Conservation (phyloP, 2,329 filamentous ascomycete species). For the Cyphellophora attinorum region DNA sequence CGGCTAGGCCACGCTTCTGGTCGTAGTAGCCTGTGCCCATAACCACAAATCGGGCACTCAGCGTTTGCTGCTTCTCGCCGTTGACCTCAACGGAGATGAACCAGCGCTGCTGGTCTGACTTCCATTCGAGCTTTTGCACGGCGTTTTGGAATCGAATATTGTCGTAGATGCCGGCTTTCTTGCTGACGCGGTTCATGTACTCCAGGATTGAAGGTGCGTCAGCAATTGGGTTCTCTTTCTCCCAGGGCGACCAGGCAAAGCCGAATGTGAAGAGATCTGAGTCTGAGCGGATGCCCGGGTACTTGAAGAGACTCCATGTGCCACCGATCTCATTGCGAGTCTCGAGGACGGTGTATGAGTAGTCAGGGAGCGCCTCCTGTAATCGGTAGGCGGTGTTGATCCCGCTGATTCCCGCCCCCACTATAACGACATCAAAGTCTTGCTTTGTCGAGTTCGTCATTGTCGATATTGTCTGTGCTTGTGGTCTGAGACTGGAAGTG, state of each 20-base stretch:
- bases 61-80: constrained; percentile 21
- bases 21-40: constrained; percentile 65
- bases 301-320: constrained; percentile 71
- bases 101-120: constrained; percentile 37
- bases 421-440: constrained; percentile 54
- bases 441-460: no score
- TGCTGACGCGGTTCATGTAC: constrained; percentile 46
- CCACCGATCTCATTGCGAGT: constrained; percentile 57
- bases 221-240: constrained; percentile 41
- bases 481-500: no score
- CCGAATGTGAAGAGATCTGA: constrained; percentile 54
- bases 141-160: constrained; percentile 47
- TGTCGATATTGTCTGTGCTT: no score
- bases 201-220: constrained; percentile 42
- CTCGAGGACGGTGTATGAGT: constrained; percentile 59
- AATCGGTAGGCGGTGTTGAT: constrained; percentile 65
- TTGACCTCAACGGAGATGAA: constrained; percentile 9
- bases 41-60: constrained; percentile 39
- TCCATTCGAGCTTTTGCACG: constrained; percentile 46
- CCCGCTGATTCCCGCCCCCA: constrained; percentile 66
- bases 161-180: constrained; percentile 43
- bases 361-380: constrained; percentile 46
- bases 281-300: constrained; percentile 56
- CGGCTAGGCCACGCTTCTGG: constrained; percentile 53
- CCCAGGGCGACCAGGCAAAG: constrained; percentile 64